Percentiles rank a stretch among this genome's conserved stretches.
These are phyloP conservation scores for Ceratocystis huliohia DNA, from an alignment of 2,329 filamentous ascomycete species.

Conservation along the genomic window DNA sequence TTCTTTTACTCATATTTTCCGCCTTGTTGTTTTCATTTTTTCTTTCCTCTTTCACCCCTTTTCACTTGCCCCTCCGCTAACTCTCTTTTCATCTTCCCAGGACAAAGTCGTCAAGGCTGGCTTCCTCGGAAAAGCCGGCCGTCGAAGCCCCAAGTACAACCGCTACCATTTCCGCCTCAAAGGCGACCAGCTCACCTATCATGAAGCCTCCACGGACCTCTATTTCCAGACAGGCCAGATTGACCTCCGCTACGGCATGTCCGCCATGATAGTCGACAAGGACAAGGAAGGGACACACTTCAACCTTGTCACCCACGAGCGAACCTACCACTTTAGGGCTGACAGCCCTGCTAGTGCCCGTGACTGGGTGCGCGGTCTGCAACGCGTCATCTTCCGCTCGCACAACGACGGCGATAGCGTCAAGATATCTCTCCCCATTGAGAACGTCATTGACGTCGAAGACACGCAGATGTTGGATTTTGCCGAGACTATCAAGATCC, in stretches of 20 bases:
- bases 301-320: conserved; percentile 65
- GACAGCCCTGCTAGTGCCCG: conserved; percentile 80
- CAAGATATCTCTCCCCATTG: conserved; percentile 82
- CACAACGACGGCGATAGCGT: conserved; percentile 96
- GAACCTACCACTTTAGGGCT: conserved; percentile 76
- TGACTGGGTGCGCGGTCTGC: conserved; percentile 90
- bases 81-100: conserved; percentile 29
- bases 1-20: background rate
- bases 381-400: conserved; percentile 87
- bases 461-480: conserved; percentile 83
- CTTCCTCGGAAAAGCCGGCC: conserved; percentile 76
- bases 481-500: conserved; percentile 84
- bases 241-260: conserved; percentile 82
- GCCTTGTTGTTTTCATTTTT: background rate
- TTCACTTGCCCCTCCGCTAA: background rate
- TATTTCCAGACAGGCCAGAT: conserved; percentile 91
- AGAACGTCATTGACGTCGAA: conserved; percentile 84
- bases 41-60: background rate
- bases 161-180: conserved; percentile 90
- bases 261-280: conserved; percentile 64
- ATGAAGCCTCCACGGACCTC: conserved; percentile 65
- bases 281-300: conserved; percentile 69
- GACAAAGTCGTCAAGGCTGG: conserved; percentile 72
- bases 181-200: conserved; percentile 85
- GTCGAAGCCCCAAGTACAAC: conserved; percentile 74